phyloP scores from a whole-genome alignment of 352 stramenopile genomes.

The Pythium insidiosum region DNA sequence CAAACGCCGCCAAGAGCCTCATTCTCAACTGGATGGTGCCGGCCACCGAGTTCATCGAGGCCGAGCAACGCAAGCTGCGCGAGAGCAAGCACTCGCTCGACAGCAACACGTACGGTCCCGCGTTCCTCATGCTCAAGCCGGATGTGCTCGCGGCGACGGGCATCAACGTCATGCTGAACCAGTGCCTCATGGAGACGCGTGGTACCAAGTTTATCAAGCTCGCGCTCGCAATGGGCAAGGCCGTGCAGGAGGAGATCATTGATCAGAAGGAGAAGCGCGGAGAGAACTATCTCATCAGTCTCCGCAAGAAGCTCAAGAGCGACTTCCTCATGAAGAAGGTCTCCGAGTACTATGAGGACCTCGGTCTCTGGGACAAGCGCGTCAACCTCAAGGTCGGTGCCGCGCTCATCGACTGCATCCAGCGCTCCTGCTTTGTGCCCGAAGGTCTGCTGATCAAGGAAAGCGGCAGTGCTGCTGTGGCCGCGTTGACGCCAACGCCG shows the following conservation, averaged over 20 bases:
- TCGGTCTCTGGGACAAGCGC: slow-evolving; percentile 81
- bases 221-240: slow-evolving; percentile 64
- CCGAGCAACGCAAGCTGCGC: slow-evolving; percentile 45
- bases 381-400: slow-evolving; percentile 88
- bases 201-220: slow-evolving; percentile 80
- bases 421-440: slow-evolving; percentile 73
- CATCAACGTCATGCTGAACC: slow-evolving; percentile 70
- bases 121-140: slow-evolving; percentile 45
- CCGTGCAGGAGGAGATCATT: slow-evolving; percentile 72
- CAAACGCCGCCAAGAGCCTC: slow-evolving; percentile 50
- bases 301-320: slow-evolving; percentile 20
- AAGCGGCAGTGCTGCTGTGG: slow-evolving; percentile 20
- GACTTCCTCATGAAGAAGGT: slow-evolving; percentile 35
- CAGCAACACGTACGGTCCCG: slow-evolving; percentile 65
- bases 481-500: too few species aligned
- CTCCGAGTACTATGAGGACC: slow-evolving; percentile 53
- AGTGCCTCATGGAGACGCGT: slow-evolving; percentile 49
- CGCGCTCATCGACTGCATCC: slow-evolving; percentile 67
- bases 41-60: slow-evolving; percentile 28
- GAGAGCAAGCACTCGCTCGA: slow-evolving; percentile 50
- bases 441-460: slow-evolving; percentile 23
- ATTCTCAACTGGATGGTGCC: slow-evolving; percentile 54
- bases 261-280: slow-evolving; percentile 32
- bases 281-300: slow-evolving; percentile 16
- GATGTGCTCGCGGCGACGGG: slow-evolving; percentile 48